Conservation (phyloP, 306 rosid genomes). For the Gastrolobium villosum region DNA sequence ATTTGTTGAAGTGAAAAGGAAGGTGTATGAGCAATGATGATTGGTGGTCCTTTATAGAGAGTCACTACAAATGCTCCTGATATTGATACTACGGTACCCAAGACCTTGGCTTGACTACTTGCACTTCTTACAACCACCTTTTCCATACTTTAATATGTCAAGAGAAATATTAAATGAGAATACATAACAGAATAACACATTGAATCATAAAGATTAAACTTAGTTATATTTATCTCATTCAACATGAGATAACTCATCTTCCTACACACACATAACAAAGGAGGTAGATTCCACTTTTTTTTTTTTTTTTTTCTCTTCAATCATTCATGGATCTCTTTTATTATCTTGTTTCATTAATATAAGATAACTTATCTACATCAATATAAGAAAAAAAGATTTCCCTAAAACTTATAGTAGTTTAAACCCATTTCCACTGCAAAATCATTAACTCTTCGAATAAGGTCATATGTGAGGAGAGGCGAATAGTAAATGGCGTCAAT, state of each 20-base stretch:
- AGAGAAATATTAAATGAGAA: neutral
- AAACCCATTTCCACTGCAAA: neutral
- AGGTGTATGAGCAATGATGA: slow-evolving; percentile 51
- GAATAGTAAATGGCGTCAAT: neutral
- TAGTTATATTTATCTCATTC: no score
- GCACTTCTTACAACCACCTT: slow-evolving; percentile 59
- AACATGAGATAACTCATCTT: no score
- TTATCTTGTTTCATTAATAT: no score
- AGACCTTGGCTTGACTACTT: slow-evolving; percentile 79
- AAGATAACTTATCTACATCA: no score
- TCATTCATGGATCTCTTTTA: no score
- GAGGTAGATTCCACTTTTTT: no score
- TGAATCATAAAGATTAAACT: neutral
- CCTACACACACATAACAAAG: no score
- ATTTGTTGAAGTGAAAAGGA: slow-evolving; percentile 51
- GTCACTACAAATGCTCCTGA: slow-evolving; percentile 89
- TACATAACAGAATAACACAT: neutral
- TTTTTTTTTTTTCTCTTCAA: no score
- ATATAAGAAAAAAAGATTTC: no score
- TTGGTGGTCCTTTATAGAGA: slow-evolving; percentile 80
- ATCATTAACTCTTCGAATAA: neutral
- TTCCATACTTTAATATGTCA: slow-evolving; percentile 72
- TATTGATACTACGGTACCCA: slow-evolving; percentile 86
- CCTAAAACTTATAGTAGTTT: neutral
- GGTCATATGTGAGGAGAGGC: neutral